These are phyloP conservation scores for Lophiotrema nucula DNA, from an alignment of 495 filamentous ascomycete species.

Conservation along the genomic window DNA sequence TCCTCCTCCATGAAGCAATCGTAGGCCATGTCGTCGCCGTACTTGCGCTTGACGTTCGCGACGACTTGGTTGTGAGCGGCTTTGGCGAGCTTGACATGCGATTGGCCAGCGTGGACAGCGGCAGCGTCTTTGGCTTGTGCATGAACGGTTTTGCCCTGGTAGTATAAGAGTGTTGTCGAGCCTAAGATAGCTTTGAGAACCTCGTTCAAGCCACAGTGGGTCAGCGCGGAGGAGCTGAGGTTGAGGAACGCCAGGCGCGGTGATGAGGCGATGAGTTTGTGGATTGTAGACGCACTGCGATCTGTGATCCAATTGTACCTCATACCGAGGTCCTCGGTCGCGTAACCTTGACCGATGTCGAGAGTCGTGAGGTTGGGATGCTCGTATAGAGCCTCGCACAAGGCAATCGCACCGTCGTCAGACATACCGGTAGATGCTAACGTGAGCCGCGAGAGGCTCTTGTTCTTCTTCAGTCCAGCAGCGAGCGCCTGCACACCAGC, in stretches of 20 bases:
- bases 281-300: constrained; percentile 3
- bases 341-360: constrained; percentile 40
- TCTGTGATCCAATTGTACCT: constrained; percentile 33
- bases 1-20: constrained; percentile 35
- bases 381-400: constrained; percentile 29
- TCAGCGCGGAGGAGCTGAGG: constrained; percentile 18
- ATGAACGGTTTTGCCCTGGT: constrained; percentile 18
- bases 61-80: constrained; percentile 17
- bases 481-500: constrained; percentile 33
- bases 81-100: constrained; percentile 9
- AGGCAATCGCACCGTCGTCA: constrained; percentile 29
- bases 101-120: constrained; percentile 20
- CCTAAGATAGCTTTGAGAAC: constrained; percentile 6
- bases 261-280: constrained; percentile 12
- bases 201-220: constrained; percentile 9
- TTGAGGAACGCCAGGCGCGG: constrained; percentile 9
- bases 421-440: constrained; percentile 37
- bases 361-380: constrained; percentile 34
- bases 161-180: constrained; percentile 21
- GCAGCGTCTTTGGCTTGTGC: constrained; percentile 9
- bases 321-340: constrained; percentile 41
- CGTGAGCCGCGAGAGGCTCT: constrained; percentile 35
- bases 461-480: constrained; percentile 31
- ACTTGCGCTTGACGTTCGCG: constrained; percentile 32
- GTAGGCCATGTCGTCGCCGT: constrained; percentile 33